Conservation (phyloP, 768 basidiomycete species). For the Lactarius indigo region DNA sequence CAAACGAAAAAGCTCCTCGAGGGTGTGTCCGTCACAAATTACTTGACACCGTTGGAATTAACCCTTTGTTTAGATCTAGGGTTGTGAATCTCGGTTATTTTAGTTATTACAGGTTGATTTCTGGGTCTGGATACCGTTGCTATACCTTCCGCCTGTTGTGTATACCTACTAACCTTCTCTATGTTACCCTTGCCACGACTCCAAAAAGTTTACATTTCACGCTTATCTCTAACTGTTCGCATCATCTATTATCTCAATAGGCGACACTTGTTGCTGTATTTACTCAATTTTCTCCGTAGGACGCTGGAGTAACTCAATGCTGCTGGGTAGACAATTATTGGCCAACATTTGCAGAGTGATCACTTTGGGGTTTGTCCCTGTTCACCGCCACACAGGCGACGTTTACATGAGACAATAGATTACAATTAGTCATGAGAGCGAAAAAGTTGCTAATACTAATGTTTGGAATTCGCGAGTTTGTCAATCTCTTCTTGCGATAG, state of each 20-base stretch:
- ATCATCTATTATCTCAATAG: neutral
- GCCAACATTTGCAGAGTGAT: neutral
- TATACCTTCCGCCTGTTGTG: conserved; percentile 11
- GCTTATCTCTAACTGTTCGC: conserved; percentile 4
- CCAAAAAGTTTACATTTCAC: neutral
- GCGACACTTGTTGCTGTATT: conserved; percentile 7
- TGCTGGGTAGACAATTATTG: neutral
- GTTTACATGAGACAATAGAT: neutral
- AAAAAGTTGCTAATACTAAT: neutral
- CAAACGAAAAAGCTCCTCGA: conserved; percentile 68
- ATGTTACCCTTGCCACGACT: neutral
- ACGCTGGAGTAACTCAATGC: conserved; percentile 1
- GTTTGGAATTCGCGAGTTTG: conserved; percentile 39
- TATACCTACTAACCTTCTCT: conserved; percentile 2
- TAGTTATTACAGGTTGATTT: neutral
- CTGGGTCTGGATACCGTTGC: conserved; percentile 18
- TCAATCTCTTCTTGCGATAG: conserved; percentile 79
- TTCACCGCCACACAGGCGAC: neutral
- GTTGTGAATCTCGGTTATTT: conserved; percentile 7
- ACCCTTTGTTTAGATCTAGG: conserved; percentile 16
- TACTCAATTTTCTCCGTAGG: conserved; percentile 11
- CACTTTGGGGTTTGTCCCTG: neutral
- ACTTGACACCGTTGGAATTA: neutral
- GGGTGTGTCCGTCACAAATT: conserved; percentile 42
- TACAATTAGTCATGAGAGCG: neutral